Percentiles rank a stretch among this genome's conserved stretches.
Conservation (phyloP, 176 grass and related monocot species). For the Cenchrus purpureus region DNA sequence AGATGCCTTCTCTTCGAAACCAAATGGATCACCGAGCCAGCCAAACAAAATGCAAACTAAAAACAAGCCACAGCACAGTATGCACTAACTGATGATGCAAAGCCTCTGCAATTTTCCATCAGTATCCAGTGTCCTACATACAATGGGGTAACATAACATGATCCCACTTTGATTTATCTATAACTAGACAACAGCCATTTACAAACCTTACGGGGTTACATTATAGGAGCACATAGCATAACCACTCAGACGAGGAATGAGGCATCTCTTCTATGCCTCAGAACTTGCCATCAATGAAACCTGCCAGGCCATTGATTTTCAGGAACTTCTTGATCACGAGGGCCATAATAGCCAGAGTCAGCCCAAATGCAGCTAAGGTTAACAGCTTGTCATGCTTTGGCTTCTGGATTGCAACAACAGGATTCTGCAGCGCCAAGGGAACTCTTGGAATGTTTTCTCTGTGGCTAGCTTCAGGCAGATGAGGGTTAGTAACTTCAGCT, state of each 20-base stretch:
- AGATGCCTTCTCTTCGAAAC: background rate
- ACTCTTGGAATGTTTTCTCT: constrained; percentile 49
- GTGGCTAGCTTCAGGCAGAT: constrained; percentile 34
- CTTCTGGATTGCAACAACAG: constrained; percentile 51
- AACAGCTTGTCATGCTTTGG: constrained; percentile 76
- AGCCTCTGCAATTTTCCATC: constrained; percentile 19
- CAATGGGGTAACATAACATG: constrained; percentile 18
- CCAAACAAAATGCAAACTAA: background rate
- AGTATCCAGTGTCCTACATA: constrained; percentile 40
- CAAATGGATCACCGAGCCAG: background rate
- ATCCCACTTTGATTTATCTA: constrained; percentile 33
- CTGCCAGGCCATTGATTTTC: constrained; percentile 67
- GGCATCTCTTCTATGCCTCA: constrained; percentile 41
- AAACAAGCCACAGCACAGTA: background rate
- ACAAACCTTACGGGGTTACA: constrained; percentile 34
- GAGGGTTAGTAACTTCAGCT: constrained; percentile 35
- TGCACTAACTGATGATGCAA: constrained; percentile 6
- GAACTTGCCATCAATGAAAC: constrained; percentile 76
- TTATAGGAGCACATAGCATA: constrained; percentile 23
- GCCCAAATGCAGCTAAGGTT: constrained; percentile 75
- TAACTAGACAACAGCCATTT: constrained; percentile 48
- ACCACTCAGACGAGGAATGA: background rate
- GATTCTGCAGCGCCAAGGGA: constrained; percentile 22
- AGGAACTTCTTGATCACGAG: constrained; percentile 91
- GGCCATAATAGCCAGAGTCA: constrained; percentile 85